These are phyloP conservation scores for Fusarium sp. DNA, from an alignment of 2,329 filamentous ascomycete species.

Conservation along the genomic window DNA sequence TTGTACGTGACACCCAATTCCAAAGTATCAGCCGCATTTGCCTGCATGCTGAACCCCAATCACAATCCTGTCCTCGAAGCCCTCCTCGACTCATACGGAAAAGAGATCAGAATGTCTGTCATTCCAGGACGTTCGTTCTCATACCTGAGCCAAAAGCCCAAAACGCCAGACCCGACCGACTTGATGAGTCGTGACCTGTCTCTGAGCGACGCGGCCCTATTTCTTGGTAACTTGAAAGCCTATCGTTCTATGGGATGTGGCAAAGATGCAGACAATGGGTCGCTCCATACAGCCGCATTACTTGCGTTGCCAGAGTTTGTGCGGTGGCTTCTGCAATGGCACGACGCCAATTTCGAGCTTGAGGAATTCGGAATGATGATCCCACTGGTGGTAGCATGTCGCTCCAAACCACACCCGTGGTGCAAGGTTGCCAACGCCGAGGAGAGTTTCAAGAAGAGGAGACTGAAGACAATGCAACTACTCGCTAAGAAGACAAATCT, in stretches of 20 bases:
- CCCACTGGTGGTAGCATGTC: background rate
- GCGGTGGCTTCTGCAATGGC: background rate
- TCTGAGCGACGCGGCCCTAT: background rate
- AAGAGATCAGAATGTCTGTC: background rate
- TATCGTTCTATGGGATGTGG: background rate
- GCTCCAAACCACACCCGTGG: background rate
- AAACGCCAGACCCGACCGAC: background rate
- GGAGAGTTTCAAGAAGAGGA: background rate
- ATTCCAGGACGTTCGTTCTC: background rate
- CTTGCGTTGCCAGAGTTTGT: background rate
- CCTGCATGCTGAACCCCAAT: background rate
- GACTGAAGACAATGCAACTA: background rate
- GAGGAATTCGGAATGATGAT: background rate
- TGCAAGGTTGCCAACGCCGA: background rate
- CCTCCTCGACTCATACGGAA: background rate
- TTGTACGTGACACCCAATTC: background rate
- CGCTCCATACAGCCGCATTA: background rate
- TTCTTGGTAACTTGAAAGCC: background rate
- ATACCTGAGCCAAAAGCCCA: background rate
- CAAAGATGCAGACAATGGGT: background rate
- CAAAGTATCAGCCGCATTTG: background rate
- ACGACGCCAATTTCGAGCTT: background rate
- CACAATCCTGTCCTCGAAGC: background rate
- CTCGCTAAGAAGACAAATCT: background rate
- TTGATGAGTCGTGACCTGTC: background rate